Evolutionary conservation across 495 filamentous ascomycete genomes (phyloP).

Genomic region (Penicillium daleae): DNA sequence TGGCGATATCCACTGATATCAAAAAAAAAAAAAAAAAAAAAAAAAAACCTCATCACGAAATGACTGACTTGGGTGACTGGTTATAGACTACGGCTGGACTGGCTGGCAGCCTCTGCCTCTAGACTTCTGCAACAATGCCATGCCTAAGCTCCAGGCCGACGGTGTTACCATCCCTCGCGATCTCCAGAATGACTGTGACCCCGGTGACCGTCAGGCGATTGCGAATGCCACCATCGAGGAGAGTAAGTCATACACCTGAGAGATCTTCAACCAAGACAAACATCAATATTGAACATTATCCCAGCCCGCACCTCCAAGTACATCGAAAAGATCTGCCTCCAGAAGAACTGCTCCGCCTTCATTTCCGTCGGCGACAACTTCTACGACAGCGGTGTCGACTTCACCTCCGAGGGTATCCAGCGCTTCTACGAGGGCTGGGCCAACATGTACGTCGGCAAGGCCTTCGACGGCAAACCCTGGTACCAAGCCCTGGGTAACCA

Average conservation of each 20-base stretch:
- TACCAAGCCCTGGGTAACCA: constrained; percentile 30
- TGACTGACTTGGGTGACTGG: neutral
- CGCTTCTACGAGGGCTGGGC: constrained; percentile 28
- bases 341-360: constrained; percentile 26
- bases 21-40: neutral
- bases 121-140: constrained; percentile 24
- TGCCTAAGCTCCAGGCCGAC: constrained; percentile 17
- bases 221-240: constrained; percentile 25
- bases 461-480: constrained; percentile 24
- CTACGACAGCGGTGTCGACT: constrained; percentile 29
- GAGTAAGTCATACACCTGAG: constrained; percentile 11
- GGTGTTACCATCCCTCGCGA: constrained; percentile 17
- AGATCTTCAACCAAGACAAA: no score
- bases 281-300: neutral
- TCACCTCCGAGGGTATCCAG: constrained; percentile 23
- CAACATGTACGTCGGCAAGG: constrained; percentile 24
- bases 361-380: constrained; percentile 29
- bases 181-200: constrained; percentile 28
- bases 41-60: no score
- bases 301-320: constrained; percentile 21
- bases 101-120: constrained; percentile 26
- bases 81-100: constrained; percentile 26
- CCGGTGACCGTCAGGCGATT: constrained; percentile 21
- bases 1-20: neutral
- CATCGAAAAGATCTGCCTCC: constrained; percentile 23